phyloP scores from a whole-genome alignment of 2,329 filamentous ascomycete genomes.

The Clarireedia sp. region DNA sequence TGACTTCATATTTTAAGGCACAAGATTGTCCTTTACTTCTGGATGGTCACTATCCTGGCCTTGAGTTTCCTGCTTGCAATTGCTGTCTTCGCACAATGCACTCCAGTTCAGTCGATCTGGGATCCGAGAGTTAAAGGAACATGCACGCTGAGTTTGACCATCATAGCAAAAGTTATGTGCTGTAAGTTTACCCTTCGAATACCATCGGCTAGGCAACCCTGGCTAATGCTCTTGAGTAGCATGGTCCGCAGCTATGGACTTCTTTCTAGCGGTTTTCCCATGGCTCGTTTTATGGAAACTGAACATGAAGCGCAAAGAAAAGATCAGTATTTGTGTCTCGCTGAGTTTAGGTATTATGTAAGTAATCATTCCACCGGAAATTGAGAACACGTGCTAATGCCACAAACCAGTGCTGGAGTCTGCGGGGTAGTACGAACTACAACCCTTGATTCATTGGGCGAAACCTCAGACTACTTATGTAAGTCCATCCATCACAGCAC shows the following conservation, averaged over 20 bases:
- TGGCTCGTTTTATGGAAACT: neutral
- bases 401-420: neutral
- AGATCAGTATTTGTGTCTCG: constrained; percentile 1
- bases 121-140: neutral
- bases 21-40: neutral
- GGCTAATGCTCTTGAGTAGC: neutral
- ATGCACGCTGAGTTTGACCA: neutral
- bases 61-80: neutral
- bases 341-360: constrained; percentile 1
- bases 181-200: neutral
- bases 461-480: constrained; percentile 2
- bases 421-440: neutral
- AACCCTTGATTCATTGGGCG: neutral
- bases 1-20: neutral
- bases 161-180: constrained; percentile 2
- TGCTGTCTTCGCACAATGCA: neutral
- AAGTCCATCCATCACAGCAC: neutral
- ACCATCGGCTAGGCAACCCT: too few relatives aligned
- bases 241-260: constrained; percentile 1
- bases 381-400: neutral
- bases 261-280: constrained; percentile 1
- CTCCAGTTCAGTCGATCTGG: neutral
- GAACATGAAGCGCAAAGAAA: constrained; percentile 5
- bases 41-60: neutral
- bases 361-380: neutral